A percentile compares a stretch with the other conserved stretches of the same genome.
These are phyloP conservation scores for Diplosphaera chodatii DNA, from an alignment of 139 green algal genomes.

Conservation along the genomic window DNA sequence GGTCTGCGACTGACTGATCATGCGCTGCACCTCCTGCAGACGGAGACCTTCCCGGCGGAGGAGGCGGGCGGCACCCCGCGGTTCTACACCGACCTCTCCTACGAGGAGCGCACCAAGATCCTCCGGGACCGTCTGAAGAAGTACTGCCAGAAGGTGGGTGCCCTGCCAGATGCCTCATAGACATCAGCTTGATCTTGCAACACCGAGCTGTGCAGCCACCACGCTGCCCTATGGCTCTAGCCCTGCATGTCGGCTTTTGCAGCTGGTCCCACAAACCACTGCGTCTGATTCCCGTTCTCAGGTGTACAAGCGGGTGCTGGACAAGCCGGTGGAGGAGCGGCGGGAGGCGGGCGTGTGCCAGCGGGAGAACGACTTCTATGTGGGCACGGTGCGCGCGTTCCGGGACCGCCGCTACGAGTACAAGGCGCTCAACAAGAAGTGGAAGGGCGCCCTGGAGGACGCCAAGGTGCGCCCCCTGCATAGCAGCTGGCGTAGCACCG, in stretches of 20 bases:
- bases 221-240: too few relatives aligned
- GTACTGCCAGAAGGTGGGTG: constrained; percentile 85
- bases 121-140: constrained; percentile 91
- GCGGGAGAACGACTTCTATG: constrained; percentile 96
- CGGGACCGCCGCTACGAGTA: constrained; percentile 97
- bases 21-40: too few relatives aligned
- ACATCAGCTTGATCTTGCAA: too few relatives aligned
- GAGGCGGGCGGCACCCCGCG: constrained; percentile 26
- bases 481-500: too few relatives aligned
- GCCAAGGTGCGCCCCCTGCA: constrained; percentile 58
- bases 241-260: too few relatives aligned
- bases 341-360: constrained; percentile 84
- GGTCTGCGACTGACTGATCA: too few relatives aligned
- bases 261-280: too few relatives aligned
- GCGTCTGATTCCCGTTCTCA: too few relatives aligned
- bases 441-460: constrained; percentile 85
- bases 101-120: constrained; percentile 57
- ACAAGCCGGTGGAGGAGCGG: constrained; percentile 87
- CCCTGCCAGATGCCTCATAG: neutral
- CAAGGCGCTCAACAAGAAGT: constrained; percentile 93
- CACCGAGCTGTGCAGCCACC: too few relatives aligned
- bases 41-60: constrained; percentile 50
- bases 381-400: constrained; percentile 94
- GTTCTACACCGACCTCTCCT: constrained; percentile 30
- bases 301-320: constrained; percentile 93